Evolutionary conservation across 139 green algal species (phyloP), one percentile per base, ranked within the genome.

Genomic region (Micromonas commoda): DNA sequence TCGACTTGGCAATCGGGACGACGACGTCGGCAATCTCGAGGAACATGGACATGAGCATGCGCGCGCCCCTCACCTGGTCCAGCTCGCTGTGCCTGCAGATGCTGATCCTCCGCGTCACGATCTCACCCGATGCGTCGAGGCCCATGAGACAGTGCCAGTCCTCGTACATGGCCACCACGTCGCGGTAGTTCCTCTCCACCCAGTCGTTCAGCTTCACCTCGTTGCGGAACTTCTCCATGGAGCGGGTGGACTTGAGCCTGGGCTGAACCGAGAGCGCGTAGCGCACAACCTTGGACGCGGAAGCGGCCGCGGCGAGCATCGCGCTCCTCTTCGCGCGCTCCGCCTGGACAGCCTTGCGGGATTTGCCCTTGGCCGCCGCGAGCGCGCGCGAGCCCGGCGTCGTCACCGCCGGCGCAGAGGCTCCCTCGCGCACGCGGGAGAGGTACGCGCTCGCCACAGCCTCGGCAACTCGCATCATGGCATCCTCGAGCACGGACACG

Each of bases 181-280:
- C 64, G n/a, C 23, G 26, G 33, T 71, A 71, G 33, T 71, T 71
- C 4, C 29, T 4, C 26, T 71, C 64, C 4, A 71, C 26, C 64
- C 64, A 71, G 3, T 2, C 13, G 20, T 33, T 26, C 3, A 71
- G 32, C 64, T 32, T 26, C 28, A 33, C 29, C 16, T 71, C 64
- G 64, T 71, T 71, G n/a, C 64, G 64, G 28, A 71, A 71, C 28
- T 71, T 71, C 45, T 71, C 64, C 23, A 71, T n/a, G 4, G 64
- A 35, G 33, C 64, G 64, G 4, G 64, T 71, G n/a, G 26, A n/a
- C 64, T 71, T 71, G 4, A 71, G 26, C 32, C 45, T 9, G 9
- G 45, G 45, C 45, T 9, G 9, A 9, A 57, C 9, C 45, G 45
- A 9, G 45, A 57, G 45, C 9, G 45, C 45, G 45, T 57, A 57